Percentiles rank a stretch among this genome's conserved stretches.
These are phyloP conservation scores for Syzygium grande DNA, from an alignment of 345 rosid genomes.

Conservation along the genomic window DNA sequence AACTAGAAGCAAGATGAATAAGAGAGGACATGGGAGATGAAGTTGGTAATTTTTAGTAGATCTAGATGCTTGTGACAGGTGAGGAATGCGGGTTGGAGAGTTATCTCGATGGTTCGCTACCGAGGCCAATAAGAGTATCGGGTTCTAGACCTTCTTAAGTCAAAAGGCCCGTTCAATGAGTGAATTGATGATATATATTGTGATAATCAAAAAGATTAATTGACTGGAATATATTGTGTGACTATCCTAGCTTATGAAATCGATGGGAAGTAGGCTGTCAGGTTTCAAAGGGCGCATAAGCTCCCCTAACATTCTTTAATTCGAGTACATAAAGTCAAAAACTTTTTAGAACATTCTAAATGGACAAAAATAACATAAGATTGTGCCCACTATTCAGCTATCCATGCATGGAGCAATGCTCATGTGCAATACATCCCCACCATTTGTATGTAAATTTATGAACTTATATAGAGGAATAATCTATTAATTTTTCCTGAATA, in stretches of 20 bases:
- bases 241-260: not conserved
- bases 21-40: not conserved
- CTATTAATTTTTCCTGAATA: not conserved
- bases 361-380: not conserved
- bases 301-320: not conserved
- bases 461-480: not conserved
- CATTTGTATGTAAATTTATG: not conserved
- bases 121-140: not conserved
- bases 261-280: not conserved
- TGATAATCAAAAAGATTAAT: not conserved
- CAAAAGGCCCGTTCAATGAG: too few species aligned
- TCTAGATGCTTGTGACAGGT: not conserved
- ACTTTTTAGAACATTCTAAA: not conserved
- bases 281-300: not conserved
- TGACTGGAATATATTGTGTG: fast-evolving
- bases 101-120: not conserved
- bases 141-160: not conserved
- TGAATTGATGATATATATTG: not conserved
- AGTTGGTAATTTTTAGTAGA: not conserved
- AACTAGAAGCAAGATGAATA: fast-evolving
- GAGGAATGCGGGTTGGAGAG: not conserved
- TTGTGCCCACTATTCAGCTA: not conserved
- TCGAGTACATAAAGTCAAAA: not conserved
- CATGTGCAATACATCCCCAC: not conserved
- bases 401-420: not conserved